Base-by-base conservation (phyloP, 495 filamentous ascomycete genomes). In the Aspergillus asperescens region DNA sequence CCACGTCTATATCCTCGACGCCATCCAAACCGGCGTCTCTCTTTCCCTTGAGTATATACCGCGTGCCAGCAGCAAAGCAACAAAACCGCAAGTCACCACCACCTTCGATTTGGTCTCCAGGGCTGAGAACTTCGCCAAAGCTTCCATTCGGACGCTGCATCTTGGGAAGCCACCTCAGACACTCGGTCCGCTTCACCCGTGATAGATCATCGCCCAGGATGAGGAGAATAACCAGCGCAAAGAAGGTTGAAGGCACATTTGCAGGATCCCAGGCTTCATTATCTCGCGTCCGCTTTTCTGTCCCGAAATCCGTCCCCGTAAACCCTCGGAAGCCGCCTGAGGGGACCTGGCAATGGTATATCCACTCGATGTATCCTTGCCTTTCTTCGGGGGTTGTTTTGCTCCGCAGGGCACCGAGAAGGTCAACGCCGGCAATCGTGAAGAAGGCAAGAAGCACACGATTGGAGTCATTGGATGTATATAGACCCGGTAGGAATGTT, bases 371-470 rank as follows among this genome's bases (percentile, higher is more conserved):
- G 60, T 83, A 86, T 6, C 71, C 75, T 54, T 69, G 56, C 48
- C 85, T 74, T 50, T 90, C 86, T 42, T 75, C 73, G 4, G 67
- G 62, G 15, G 80, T 79, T 13, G 80, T 80, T 16, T 74, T 74
- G 38, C 65, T 71, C 1, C 79, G 54, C n/a, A 88, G 78, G 6
- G 67, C 75, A 27, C 81, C 86, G 22, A 90, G 81, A 0, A 95
- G 70, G 59, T 98, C 93, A 24, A 95, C 77, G 2, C 90, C 88
- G 7, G 83, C 80, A 52, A 97, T 72, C 32, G 86, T 87, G 73
- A 98, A 94, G 71, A 84, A 96, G 51, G 85, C 89, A 16, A 97
- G 81, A 1, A 84, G 86, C 68, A 96, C 85, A 56, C 93, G 90
- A 66, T 87, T 90, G 47, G 86, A 87, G 69, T 98, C 93, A 64